Evolutionary conservation across 495 filamentous ascomycete species (phyloP), one percentile per base, ranked within the genome.

Genomic region (Aspergillus conjunctus): DNA sequence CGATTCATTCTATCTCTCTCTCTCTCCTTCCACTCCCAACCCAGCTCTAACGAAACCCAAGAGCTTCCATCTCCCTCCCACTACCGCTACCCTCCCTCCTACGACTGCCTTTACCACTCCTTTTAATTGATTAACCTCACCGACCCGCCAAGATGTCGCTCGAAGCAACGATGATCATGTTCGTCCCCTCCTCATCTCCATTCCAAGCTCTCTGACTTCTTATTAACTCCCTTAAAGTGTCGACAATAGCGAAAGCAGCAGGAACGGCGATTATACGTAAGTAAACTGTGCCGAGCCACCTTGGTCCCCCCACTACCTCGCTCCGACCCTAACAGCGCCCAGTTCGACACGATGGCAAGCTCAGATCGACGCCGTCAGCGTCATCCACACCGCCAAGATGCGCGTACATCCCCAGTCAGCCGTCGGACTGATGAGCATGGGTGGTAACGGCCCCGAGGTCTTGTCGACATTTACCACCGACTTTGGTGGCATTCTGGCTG

Each of bases 381-480:
- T 97, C 73, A 88, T 97, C 71, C 97, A 97, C 80, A 90, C 88
- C 64, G 88, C 88, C 68, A 96, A 98, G 77, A 96, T 93, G 63
- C 87, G 91, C 77, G 89, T 85, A 73, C 96, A 99, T 75, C 90
- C 94, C 21, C 94, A 99, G 77, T 97, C 92, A 12, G 93, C 92
- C 21, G 95, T 98, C 56, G 94, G 94, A 60, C 82, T 99, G 51
- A 96, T 99, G 92, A 97, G 91, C 74, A 97, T 98, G 93, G 94
- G 91, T 59, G 94, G 94, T 66, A 93, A 93, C 68, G 92, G 92
- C 12, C 94, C 94, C 44, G 95, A 99, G 77, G 92, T 98, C 58
- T 83, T 98, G 41, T 93, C 94, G 26, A 99, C 95, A 20, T 83
- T 98, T 73, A 98, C 94, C 51, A 90, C 91, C 48, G 93, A 98